A percentile compares a stretch with the other conserved stretches of the same genome.
Conservation (phyloP, 164 flowering plant genomes). For the Vitis labrusca region DNA sequence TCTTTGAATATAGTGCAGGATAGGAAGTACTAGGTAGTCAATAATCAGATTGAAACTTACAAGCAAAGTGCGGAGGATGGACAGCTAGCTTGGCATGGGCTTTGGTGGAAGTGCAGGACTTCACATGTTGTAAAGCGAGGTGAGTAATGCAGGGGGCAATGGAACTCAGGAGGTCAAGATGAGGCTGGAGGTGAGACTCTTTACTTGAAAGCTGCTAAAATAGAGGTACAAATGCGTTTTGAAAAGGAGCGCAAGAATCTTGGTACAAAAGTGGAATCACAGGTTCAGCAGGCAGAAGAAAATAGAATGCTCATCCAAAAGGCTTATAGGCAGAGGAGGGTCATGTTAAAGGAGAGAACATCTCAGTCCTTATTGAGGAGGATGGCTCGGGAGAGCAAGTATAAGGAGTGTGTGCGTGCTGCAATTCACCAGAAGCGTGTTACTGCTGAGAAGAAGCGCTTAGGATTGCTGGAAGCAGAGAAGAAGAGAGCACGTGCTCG, state of each 20-base stretch:
- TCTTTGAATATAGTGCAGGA: too few species aligned
- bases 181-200: too few species aligned
- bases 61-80: too few species aligned
- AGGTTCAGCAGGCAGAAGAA: conserved; percentile 84
- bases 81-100: too few species aligned
- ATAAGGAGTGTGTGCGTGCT: conserved; percentile 74
- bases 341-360: conserved; percentile 69
- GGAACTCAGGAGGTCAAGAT: too few species aligned
- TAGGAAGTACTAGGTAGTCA: too few species aligned
- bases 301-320: conserved; percentile 80
- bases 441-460: conserved; percentile 89
- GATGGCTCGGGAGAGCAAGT: conserved; percentile 69
- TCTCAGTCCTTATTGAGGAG: conserved; percentile 69
- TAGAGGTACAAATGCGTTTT: conserved; percentile 63
- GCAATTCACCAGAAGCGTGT: conserved; percentile 85
- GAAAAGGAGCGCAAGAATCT: conserved; percentile 73
- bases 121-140: too few species aligned
- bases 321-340: conserved; percentile 71
- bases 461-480: conserved; percentile 84
- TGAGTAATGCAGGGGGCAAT: too few species aligned
- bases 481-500: conserved; percentile 78
- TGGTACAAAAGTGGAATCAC: conserved; percentile 67
- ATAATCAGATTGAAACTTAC: too few species aligned
- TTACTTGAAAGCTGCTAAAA: conserved; percentile 62
- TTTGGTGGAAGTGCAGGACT: too few species aligned